Percentiles rank a stretch among this genome's conserved stretches.
These are phyloP conservation scores for Abortiporus biennis DNA, from an alignment of 1,284 basidiomycete genomes.

Conservation along the genomic window DNA sequence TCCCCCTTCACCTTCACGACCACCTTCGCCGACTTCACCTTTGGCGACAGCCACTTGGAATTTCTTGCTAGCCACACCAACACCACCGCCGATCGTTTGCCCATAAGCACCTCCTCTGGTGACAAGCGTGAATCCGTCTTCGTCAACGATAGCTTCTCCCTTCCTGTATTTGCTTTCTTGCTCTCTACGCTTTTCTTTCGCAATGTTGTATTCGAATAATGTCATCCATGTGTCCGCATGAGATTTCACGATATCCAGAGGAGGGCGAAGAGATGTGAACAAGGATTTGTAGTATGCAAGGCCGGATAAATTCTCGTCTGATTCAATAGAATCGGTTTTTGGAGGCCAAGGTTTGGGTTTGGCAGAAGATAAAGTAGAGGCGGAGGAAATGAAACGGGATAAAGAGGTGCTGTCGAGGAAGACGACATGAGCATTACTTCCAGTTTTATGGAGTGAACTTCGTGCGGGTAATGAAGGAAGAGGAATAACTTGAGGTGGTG, in stretches of 20 bases:
- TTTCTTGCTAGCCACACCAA: slow-evolving; percentile 69
- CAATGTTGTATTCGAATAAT: slow-evolving; percentile 67
- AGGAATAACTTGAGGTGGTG: slow-evolving; percentile 45
- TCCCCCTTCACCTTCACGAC: slow-evolving; percentile 2
- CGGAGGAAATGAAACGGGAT: slow-evolving; percentile 49
- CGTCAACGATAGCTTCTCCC: slow-evolving; percentile 83
- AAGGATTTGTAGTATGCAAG: slow-evolving; percentile 63
- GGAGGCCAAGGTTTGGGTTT: slow-evolving; percentile 53
- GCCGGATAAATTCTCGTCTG: slow-evolving; percentile 46
- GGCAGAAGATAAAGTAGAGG: too few relatives aligned
- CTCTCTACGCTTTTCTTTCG: slow-evolving; percentile 54
- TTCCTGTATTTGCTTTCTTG: slow-evolving; percentile 66
- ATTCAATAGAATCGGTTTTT: slow-evolving; percentile 42
- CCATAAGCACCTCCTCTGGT: slow-evolving; percentile 85
- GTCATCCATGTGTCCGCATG: slow-evolving; percentile 77
- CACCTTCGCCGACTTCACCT: background rate
- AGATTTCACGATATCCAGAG: slow-evolving; percentile 60
- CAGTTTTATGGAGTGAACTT: slow-evolving; percentile 56
- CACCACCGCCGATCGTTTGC: slow-evolving; percentile 75
- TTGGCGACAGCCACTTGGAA: slow-evolving; percentile 34
- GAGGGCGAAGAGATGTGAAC: slow-evolving; percentile 63
- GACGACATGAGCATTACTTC: slow-evolving; percentile 66
- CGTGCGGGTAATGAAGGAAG: slow-evolving; percentile 48
- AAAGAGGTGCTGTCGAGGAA: slow-evolving; percentile 77
- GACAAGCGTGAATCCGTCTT: slow-evolving; percentile 89